Base-by-base conservation (phyloP, 345 rosid genomes). In the Citrus inodora region DNA sequence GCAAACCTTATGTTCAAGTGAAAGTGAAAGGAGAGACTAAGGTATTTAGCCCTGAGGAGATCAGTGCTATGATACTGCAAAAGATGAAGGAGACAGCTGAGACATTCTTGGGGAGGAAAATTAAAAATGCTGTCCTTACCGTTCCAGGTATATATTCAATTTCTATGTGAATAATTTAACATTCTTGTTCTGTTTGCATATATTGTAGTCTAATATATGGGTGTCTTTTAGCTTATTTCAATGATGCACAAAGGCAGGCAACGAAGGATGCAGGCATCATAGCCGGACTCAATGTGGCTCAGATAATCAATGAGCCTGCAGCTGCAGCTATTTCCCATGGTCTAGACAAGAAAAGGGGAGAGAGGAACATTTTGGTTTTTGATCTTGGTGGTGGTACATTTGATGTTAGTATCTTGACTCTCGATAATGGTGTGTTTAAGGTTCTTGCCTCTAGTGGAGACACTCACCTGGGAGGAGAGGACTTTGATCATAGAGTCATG, bases 41-140 rank as follows among this genome's bases (percentile, higher is more conserved):
- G 75, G 83, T 87, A 56, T 90, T 88, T 81, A 87, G 90, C 85
- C 92, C 92, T 1, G 93, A 90, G 79, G 91, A 90, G 71, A 83
- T 90, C 73, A 86, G 90, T 70, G 88, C 89, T 11, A 90, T 90
- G 93, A 83, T 88, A 63, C 59, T 89, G 66, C 81, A 73, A 24
- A 89, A 46, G 51, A 46, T 46, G 17, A 46, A 46, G 51, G 17
- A 46, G 51, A 13, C 51, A 46, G 51, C 51, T 17, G 90, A 88
- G 83, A 79, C 86, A 11, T 90, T 51, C 85, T 85, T 88, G 25
- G 91, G 91, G 56, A 82, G 82, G 80, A 83, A 84, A 68, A 77
- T 88, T 7, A 85, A 80, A 80, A 87, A 90, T 58, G 93, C 91
- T 0, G 89, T 90, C 16, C 28, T 90, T 63, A 88, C 93, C 0